Evolutionary conservation across 2,329 filamentous ascomycete genomes (phyloP), one percentile per base, ranked within the genome.

Genomic region (Stylonectria norvegica): DNA sequence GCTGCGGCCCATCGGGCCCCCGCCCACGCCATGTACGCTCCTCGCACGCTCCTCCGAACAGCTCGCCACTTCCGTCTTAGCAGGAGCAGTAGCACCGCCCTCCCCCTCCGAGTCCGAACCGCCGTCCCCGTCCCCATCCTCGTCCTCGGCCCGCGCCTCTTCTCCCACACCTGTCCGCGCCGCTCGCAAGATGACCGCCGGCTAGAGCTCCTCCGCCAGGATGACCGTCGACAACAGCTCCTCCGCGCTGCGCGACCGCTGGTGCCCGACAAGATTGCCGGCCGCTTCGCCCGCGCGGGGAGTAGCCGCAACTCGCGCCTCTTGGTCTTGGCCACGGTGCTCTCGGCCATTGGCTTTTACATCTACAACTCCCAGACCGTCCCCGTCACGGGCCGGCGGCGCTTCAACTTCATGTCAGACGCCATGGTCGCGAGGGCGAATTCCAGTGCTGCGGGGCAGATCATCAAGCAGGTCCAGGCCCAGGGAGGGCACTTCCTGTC

Each of bases 321-420:
- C 19, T 61, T 76, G 11, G 58, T 72, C 12, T 48, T 67, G 1
- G 45, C 67, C 11, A 67, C 68, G 19, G 59, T 69, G 12, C 54
- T 62, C n/a, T 69, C 64, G 30, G 76, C 73, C 4, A 55, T 71
- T 2, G 57, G 59, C 7, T 81, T 89, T 59, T 89, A 89, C 67
- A 69, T 81, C 40, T 72, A 67, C 57, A 84, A 89, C 58, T 68
- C 86, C 29, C 83, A 91, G 61, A 76, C 75, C 20, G 85, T 90
- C 11, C 85, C 86, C 2, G 75, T 89, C 5, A 85, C 81, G 5
- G 83, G 84, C 0, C 77, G 87, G 7, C 71, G 72, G 53, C 76
- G 86, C 23, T 91, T 91, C 74, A 90, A 89, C 61, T 69, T 70
- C 16, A 61, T 70, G 5, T 80, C 87, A 38, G 71, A 75, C 34